Evolutionary conservation across 768 basidiomycete species (phyloP).

Genomic region (Erythrobasidium yunnanense): DNA sequence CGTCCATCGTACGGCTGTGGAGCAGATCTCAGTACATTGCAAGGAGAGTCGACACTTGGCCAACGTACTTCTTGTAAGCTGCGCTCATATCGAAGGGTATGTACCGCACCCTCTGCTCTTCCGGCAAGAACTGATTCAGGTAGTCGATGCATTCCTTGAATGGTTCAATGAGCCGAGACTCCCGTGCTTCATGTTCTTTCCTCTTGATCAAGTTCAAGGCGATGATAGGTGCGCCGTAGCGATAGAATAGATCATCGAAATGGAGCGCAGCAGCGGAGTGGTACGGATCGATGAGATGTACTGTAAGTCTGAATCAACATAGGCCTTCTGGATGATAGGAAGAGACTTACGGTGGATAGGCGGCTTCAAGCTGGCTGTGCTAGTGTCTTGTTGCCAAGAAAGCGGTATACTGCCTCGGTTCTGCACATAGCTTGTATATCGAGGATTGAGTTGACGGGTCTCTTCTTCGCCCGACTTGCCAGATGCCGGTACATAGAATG

Average conservation of each 20-base stretch:
- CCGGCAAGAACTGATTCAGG: slow-evolving; percentile 87
- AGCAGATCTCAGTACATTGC: neutral
- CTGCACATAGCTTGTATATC: slow-evolving; percentile 92
- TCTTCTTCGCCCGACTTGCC: neutral
- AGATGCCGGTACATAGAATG: slow-evolving; percentile 47
- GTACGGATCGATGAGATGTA: slow-evolving; percentile 87
- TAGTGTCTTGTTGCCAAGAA: slow-evolving; percentile 87
- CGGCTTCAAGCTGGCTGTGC: slow-evolving; percentile 69
- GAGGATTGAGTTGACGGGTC: slow-evolving; percentile 51
- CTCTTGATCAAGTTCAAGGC: slow-evolving; percentile 86
- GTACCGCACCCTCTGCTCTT: slow-evolving; percentile 74
- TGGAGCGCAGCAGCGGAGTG: slow-evolving; percentile 84
- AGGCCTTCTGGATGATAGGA: neutral
- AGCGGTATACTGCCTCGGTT: slow-evolving; percentile 86
- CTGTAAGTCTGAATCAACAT: slow-evolving; percentile 44
- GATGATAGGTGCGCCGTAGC: slow-evolving; percentile 80
- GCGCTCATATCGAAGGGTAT: slow-evolving; percentile 93
- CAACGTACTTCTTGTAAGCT: slow-evolving; percentile 76
- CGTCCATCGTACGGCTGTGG: slow-evolving; percentile 81
- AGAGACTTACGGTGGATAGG: slow-evolving; percentile 76
- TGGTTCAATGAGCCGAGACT: slow-evolving; percentile 78
- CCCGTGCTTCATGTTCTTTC: slow-evolving; percentile 53
- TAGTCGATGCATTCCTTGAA: slow-evolving; percentile 86
- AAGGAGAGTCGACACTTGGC: neutral
- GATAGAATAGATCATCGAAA: slow-evolving; percentile 77